Base-by-base conservation (phyloP, 495 filamentous ascomycete genomes). In the Bathelium albidoporum region DNA sequence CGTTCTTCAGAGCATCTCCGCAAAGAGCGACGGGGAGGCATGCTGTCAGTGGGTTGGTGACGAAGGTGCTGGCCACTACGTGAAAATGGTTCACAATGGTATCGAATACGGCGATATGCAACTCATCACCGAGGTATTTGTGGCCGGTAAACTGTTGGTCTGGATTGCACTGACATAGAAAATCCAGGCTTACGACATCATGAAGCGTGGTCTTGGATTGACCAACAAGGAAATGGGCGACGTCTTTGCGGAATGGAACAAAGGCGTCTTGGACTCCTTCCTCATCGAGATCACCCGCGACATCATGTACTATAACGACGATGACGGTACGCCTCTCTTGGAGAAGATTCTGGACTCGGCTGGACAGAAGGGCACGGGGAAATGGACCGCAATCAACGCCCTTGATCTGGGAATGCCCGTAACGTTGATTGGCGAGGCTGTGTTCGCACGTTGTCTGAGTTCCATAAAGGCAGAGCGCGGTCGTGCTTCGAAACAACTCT, bases 91-190 rank as follows among this genome's bases (percentile, higher is more conserved):
- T 64, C 94, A 98, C 87, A 98, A 98, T 77, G 94, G 94, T 84
- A 98, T 98, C 73, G 94, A 98, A 80, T 98, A 98, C 74, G 94
- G 94, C 87, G 94, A 98, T 79, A 98, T 98, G 94, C 94, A 98
- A 83, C 81, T 98, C 75, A 98, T 98, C 77, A 95, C 89, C 79
- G 94, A 98, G 87, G 94, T 97, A 34, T 52, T 55, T 32, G 5
- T 16, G 16, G 28, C n/a, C 52, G 7, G 41, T 58, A 32, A 41
- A 60, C 1, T 22, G 24, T 34, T 16, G 26, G 24, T 29, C 1
- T 24, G 34, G 58, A 58, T 66, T 24, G 64, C 62, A 29, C 22
- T 49, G 64, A 28, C 60, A 62, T n/a, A n/a, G 63, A 55, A 26
- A n/a, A 59, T 43, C 26, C 71, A 98, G 94, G 94, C 95, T 66